These are phyloP conservation scores for Aspergillus carbonarius DNA, from an alignment of 2,329 filamentous ascomycete genomes.

Conservation along the genomic window DNA sequence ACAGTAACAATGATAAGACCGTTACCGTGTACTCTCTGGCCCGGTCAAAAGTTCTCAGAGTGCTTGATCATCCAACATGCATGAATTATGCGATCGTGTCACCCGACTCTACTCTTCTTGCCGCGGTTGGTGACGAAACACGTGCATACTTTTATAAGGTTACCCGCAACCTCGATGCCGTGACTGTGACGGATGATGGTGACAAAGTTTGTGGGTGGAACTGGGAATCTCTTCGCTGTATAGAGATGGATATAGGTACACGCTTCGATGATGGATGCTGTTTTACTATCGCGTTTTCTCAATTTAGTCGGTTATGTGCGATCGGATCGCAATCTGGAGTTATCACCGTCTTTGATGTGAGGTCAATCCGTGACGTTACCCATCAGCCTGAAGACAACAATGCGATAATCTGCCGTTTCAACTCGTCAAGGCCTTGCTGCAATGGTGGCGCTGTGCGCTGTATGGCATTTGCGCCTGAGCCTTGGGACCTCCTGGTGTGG, in stretches of 20 bases:
- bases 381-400: slow-evolving; percentile 30
- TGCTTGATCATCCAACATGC: slow-evolving; percentile 73
- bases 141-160: slow-evolving; percentile 77
- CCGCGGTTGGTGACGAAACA: slow-evolving; percentile 84
- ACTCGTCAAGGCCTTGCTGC: slow-evolving; percentile 70
- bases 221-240: slow-evolving; percentile 41
- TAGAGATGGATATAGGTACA: slow-evolving; percentile 43
- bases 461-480: slow-evolving; percentile 87
- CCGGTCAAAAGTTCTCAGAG: slow-evolving; percentile 66
- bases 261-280: slow-evolving; percentile 44
- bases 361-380: slow-evolving; percentile 26
- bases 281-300: slow-evolving; percentile 52
- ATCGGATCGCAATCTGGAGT: slow-evolving; percentile 52
- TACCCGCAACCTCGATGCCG: slow-evolving; percentile 31
- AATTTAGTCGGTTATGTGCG: slow-evolving; percentile 49
- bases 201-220: slow-evolving; percentile 41
- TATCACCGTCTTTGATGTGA: slow-evolving; percentile 48
- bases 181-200: slow-evolving; percentile 29
- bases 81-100: slow-evolving; percentile 96
- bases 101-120: slow-evolving; percentile 75
- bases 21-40: slow-evolving; percentile 79
- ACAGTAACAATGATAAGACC: slow-evolving; percentile 87
- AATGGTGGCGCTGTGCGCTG: slow-evolving; percentile 78
- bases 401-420: slow-evolving; percentile 69
- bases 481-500: slow-evolving; percentile 90